Base-by-base conservation (phyloP, 305 asterid genomes). In the Plantago rigida region DNA sequence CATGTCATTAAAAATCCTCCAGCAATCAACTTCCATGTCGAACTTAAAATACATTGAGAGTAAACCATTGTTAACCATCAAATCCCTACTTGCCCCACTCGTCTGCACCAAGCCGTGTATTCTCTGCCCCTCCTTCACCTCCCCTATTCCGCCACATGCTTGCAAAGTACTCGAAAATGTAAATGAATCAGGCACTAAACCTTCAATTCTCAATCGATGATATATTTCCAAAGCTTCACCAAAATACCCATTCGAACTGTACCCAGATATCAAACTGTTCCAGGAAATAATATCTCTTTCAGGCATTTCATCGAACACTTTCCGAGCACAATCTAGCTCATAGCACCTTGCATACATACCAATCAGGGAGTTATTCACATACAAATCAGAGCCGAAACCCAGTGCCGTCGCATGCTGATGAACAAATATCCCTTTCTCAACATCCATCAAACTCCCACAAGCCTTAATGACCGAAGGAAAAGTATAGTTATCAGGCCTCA, bases 221-320 rank as follows among this genome's bases (percentile, higher is more conserved):
- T 78, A 83, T 19, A 66, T 55, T 8, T 84, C 85, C 73, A 84
- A 56, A 2, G 90, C 89, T 69, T 83, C 88, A 51, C 70, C 66
- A 66, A 71, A 81, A 61, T 71, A 73, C 13, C 86, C 94, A 68
- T 84, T 76, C 24, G 94, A 82, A 67, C 81, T 76, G 63, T 80
- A 86, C 31, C 88, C 94, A 12, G 92, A 79, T 57, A 86, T 80
- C 82, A 89, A 72, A 73, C 85, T 86, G 67, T 89, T 89, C 94
- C 92, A 86, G 2, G 97, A 76, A 49, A 86, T 92, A 71, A 86
- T 41, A 74, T 84, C 95, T 74, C 79, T 80, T 0, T 14, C 42
- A 56, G 75, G 79, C 94, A 89, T 84, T 73, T 68, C 68, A 49
- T 86, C 89, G 36, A 89, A 86, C 83, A 89, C 71, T 22, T 69